Percentiles rank a stretch among this genome's conserved stretches.
These are phyloP conservation scores for Kodamaea sagamina DNA, from an alignment of 805 yeast genomes.

Conservation along the genomic window DNA sequence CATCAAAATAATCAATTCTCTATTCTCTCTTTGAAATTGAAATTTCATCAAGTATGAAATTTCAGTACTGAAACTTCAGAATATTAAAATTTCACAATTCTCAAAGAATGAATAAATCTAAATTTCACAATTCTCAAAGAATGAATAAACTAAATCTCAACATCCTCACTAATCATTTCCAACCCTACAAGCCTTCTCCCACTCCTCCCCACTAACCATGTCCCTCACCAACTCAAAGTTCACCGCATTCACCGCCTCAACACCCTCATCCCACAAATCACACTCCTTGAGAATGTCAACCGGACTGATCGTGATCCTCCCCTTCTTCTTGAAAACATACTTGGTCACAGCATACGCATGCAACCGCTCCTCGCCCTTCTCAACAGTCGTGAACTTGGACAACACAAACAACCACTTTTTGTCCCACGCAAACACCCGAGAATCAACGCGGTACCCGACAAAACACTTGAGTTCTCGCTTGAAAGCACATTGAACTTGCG, in stretches of 20 bases:
- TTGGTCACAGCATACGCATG: constrained; percentile 70
- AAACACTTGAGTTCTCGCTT: constrained; percentile 74
- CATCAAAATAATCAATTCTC: too few relatives aligned
- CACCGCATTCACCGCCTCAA: constrained; percentile 39
- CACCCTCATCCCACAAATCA: constrained; percentile 57
- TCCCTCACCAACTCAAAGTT: constrained; percentile 41
- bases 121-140: too few relatives aligned
- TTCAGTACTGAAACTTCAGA: too few relatives aligned
- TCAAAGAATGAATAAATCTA: too few relatives aligned
- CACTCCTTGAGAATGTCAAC: constrained; percentile 54
- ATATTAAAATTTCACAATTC: too few relatives aligned
- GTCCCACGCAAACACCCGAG: constrained; percentile 79
- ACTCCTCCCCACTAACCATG: constrained; percentile 11
- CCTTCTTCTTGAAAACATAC: constrained; percentile 73
- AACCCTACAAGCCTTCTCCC: constrained; percentile 11
- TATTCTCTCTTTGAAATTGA: too few relatives aligned
- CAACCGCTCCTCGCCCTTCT: constrained; percentile 22
- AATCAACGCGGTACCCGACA: constrained; percentile 53
- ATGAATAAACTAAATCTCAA: too few relatives aligned
- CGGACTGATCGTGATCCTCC: constrained; percentile 75
- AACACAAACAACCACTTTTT: constrained; percentile 79
- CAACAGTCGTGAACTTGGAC: constrained; percentile 54
- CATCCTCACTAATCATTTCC: neutral
- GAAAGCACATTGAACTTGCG: constrained; percentile 66
- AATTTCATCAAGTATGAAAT: too few relatives aligned